Evolutionary conservation across 1,284 basidiomycete genomes (phyloP), one percentile per base, ranked within the genome.

Genomic region (Irpex sp.): DNA sequence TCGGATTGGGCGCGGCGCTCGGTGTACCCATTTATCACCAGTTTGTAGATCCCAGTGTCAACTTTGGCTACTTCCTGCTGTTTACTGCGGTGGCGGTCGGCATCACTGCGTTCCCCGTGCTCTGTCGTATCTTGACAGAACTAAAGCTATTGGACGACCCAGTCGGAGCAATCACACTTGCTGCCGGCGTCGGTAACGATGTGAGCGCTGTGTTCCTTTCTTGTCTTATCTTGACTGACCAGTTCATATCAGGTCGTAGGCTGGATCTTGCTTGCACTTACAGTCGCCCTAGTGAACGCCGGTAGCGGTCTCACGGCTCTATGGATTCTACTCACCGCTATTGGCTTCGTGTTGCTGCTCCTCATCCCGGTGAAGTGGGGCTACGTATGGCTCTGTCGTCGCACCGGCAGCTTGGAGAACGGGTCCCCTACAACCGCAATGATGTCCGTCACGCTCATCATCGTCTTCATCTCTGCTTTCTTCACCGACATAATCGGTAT

Each of bases 401-500:
- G 86, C 60, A 91, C 89, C 0, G 92, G 93, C 1, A 88, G 88
- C 70, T 76, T 94, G 63, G 90, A 93, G 66, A 86, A 81, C 68
- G 85, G 89, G 17, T 71, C 85, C 71, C 94, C 94, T 0, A 92
- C 88, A 0, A 79, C 89, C 3, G 74, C 85, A 44, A 88, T 95
- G 85, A 93, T 93, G 88, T 86, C 87, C 9, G 76, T 91, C 64
- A 88, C 91, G 0, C 74, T 96, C n/a, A 71, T 95, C 26, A 76
- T 95, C 49, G 87, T 94, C 3, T 86, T 96, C 67, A 76, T 83
- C 55, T 89, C 88, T 15, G 91, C 92, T 0, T 96, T 95, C 78
- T 89, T 91, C 77, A 96, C 95, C 8, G 93, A 95, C 75, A 88
- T 95, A 68, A 92, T 94, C 65, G 91, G 93, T 69, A 82, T 91